Base-by-base conservation (phyloP, 1,284 basidiomycete species). In the Tranzscheliella williamsii region DNA sequence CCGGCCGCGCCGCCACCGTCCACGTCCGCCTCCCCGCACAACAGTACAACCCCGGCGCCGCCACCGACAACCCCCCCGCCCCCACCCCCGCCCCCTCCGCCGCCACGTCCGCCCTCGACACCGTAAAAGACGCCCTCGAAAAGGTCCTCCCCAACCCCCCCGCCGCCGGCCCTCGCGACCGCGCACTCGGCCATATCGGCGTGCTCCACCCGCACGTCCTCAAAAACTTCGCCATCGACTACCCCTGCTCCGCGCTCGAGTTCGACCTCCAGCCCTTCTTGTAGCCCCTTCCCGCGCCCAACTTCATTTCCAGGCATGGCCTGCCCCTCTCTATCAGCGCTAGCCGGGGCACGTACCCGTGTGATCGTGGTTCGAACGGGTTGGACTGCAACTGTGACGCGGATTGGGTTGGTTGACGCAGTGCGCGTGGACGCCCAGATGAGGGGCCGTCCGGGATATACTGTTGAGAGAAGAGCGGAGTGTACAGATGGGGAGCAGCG, bases 171-270 rank as follows among this genome's bases (percentile, higher is more conserved):
- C 31, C 16, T 18, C 13, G 13, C 17, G 31, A 33, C 31, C 8
- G 9, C 11, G 8, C 31, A 8, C 43, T 73, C 2, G 71, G 71
- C 8, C 15, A 43, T 6, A 50, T 73, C n/a, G 71, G 71, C 5
- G 71, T 73, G 0, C 33, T 76, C 12, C 74, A 76, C 41, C 74
- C 74, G 8, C 50, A 67, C 6, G 74, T 76, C 31, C 42, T 75
- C 13, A 38, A 45, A 4, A 65, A 63, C 39, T 76, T 72, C 36
- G 45, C 52, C 27, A 62, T 98, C 64, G 84, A 85, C 37, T 93
- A 90, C 80, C 95, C 94, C n/a, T 96, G 92, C 79, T 95, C 92
- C 15, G 87, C 87, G 9, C 81, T 99, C 52, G 95, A 99, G 83
- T 91, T 98, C 78, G 88, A 87, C 38, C 82, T 98, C 38, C 91